These are phyloP conservation scores for Sequoiadendron giganteum DNA, from an alignment of 75 land plant genomes.

Conservation along the genomic window DNA sequence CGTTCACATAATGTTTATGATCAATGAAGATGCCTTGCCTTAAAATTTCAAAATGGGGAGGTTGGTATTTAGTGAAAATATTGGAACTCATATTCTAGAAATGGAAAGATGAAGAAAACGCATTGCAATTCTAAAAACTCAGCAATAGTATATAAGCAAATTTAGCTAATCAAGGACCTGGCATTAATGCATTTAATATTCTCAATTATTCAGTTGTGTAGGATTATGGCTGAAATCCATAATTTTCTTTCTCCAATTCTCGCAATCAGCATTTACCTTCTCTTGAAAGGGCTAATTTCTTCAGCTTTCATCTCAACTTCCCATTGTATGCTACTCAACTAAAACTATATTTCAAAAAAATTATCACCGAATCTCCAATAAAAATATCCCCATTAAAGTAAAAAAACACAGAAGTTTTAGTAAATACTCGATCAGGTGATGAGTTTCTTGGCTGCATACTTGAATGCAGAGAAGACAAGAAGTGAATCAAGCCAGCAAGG, in stretches of 20 bases:
- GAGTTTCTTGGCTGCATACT: conserved; percentile 15
- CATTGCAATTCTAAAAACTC: neutral
- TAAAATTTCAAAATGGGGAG: neutral
- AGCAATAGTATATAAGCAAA: neutral
- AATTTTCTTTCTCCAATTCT: no score
- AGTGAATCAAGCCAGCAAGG: conserved; percentile 61
- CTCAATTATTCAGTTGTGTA: neutral
- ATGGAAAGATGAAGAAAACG: neutral
- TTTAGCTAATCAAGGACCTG: neutral
- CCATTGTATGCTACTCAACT: neutral
- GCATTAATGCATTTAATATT: neutral
- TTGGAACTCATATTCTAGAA: neutral
- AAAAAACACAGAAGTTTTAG: neutral
- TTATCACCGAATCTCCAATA: neutral
- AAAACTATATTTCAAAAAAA: neutral
- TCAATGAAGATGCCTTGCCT: neutral
- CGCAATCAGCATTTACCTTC: no score
- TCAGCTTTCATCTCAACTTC: neutral
- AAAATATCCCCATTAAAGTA: neutral
- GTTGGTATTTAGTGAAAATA: neutral
- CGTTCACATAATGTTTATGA: neutral
- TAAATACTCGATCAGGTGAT: conserved; percentile 8
- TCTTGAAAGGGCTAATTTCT: neutral
- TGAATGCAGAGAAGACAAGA: conserved; percentile 52
- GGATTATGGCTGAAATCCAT: no score